Evolutionary conservation across 345 rosid species (phyloP).

Genomic region (Corchorus capsularis): DNA sequence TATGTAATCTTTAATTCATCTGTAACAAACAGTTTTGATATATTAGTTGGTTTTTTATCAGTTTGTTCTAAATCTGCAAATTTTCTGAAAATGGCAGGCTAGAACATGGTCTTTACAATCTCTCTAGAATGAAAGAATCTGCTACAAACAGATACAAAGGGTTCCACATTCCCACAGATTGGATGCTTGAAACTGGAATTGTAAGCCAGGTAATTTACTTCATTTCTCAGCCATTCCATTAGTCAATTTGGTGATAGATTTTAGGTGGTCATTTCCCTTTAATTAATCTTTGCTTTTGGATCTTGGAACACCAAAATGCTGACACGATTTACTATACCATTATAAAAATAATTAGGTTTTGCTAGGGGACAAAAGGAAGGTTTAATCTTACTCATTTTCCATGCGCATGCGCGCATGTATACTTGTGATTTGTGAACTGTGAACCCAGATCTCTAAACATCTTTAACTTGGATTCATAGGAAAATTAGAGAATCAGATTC

Average conservation of each 20-base stretch:
- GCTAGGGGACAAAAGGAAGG: constrained; percentile 38
- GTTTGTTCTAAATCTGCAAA: background rate
- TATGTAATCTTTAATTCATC: constrained; percentile 24
- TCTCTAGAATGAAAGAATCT: constrained; percentile 91
- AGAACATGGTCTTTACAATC: constrained; percentile 89
- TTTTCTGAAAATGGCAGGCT: constrained; percentile 43
- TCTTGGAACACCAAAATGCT: constrained; percentile 15
- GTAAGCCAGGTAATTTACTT: constrained; percentile 66
- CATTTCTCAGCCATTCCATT: background rate
- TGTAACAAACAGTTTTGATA: background rate
- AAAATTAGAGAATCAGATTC: constrained; percentile 27
- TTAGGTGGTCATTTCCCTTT: constrained; percentile 20
- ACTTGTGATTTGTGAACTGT: constrained; percentile 40
- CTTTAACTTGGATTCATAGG: constrained; percentile 26
- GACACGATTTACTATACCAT: constrained; percentile 23
- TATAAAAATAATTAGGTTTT: background rate
- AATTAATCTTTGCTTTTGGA: background rate
- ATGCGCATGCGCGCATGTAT: constrained; percentile 47
- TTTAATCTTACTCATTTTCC: constrained; percentile 21
- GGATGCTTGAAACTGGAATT: constrained; percentile 96
- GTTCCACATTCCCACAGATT: constrained; percentile 77
- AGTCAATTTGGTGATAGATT: background rate
- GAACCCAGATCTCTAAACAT: constrained; percentile 29
- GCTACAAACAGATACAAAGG: constrained; percentile 63
- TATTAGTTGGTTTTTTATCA: background rate